Base-by-base conservation (phyloP, 1,139 yeast genomes). In the Kodamaea alishanica region DNA sequence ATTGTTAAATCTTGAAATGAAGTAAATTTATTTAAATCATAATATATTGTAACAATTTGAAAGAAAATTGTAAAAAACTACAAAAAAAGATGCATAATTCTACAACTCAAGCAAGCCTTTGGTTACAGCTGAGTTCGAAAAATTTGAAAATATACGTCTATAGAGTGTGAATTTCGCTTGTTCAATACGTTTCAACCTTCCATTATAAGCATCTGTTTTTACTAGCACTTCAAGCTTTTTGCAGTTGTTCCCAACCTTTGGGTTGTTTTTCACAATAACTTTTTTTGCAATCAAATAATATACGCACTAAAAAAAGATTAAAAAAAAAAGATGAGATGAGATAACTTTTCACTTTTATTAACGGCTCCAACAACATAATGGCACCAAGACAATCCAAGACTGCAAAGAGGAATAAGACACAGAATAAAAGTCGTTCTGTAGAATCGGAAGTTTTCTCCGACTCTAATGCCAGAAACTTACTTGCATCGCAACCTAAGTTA, bases 391-490 rank as follows among this genome's bases (percentile, higher is more conserved):
- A 78, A 51, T 70, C 82, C 9, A 70, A 78, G 52, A 70, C 80
- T 1, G 79, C 80, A 30, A 81, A 80, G 56, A 67, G 85, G 54
- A 65, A 65, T 42, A 68, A 58, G 33, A 57, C 67, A 5, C 81
- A 76, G 56, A 80, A 79, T 52, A 62, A 67, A 38, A 73, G 73
- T 30, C 74, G 88, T 48, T 65, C 70, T 8, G 77, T 81, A 5
- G 81, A 77, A 42, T 77, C 88, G 2, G 92, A 84, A 48, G 84
- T 84, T 22, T 70, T 70, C 46, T 61, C 77, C 24, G 89, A 84
- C 54, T 69, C 79, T 1, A 68, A 65, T 10, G 90, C 92, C 7
- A 72, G 85, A 53, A 84, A 84, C 55, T 70, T 77, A 46, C 61
- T 84, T 41, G 79, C 74, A 30, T 65, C 67, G 48, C 78, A 75